phyloP scores from a whole-genome alignment of 2,329 filamentous ascomycete genomes.

The Nemania serpens region DNA sequence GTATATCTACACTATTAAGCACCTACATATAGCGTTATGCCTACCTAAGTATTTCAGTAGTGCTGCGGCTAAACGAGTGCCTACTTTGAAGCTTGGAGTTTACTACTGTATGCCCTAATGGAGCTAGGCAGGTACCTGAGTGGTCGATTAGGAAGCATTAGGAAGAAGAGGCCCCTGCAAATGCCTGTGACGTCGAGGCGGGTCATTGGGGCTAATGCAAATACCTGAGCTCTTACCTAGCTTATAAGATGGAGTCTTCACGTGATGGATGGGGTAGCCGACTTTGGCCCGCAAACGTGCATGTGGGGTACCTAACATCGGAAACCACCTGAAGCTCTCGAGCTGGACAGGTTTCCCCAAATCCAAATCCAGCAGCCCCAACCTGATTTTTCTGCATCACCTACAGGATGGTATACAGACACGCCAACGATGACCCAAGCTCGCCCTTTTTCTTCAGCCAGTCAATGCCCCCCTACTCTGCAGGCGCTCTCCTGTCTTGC shows the following conservation, averaged over 20 bases:
- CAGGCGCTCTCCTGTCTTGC: constrained; percentile 4
- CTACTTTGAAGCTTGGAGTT: background rate
- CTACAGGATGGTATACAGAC: constrained; percentile 8
- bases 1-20: no score
- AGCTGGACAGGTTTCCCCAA: constrained; percentile 3
- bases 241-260: constrained; percentile 27
- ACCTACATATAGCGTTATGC: no score
- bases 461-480: constrained; percentile 16
- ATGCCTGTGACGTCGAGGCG: constrained; percentile 25
- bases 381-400: constrained; percentile 23
- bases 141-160: background rate
- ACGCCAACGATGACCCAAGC: constrained; percentile 14
- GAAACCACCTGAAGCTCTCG: background rate
- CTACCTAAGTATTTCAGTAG: no score
- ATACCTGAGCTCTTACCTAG: constrained; percentile 18
- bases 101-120: background rate
- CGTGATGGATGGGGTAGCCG: constrained; percentile 21
- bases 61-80: background rate
- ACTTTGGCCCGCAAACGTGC: constrained; percentile 11
- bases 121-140: background rate
- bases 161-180: background rate
- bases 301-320: constrained; percentile 12
- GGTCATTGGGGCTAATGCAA: constrained; percentile 21
- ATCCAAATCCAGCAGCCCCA: constrained; percentile 3
- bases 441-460: constrained; percentile 15